A percentile compares a stretch with the other conserved stretches of the same genome.
Evolutionary conservation across 192 early-diverging fungal genomes (phyloP).

Genomic region (Linnemannia exigua): DNA sequence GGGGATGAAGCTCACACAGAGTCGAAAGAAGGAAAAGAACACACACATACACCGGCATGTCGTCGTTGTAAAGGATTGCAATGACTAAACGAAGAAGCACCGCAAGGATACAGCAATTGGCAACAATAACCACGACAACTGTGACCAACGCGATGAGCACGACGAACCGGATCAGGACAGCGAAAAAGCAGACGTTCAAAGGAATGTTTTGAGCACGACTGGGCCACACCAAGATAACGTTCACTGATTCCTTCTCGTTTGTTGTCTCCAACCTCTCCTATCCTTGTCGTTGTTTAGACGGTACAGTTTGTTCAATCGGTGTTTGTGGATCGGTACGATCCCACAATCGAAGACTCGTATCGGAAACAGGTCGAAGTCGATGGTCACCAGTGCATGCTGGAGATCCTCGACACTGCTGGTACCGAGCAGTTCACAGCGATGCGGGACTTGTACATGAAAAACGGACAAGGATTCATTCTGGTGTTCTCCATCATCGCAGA

Average conservation of each 20-base stretch:
- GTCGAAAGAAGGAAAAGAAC: background rate
- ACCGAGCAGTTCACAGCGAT: conserved; percentile 74
- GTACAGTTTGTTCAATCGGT: conserved; percentile 94
- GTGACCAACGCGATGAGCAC: background rate
- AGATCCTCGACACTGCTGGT: conserved; percentile 95
- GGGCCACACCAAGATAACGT: background rate
- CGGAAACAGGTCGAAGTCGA: conserved; percentile 91
- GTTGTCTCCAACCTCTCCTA: background rate
- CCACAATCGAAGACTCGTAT: conserved; percentile 95
- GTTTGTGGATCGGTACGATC: conserved; percentile 95
- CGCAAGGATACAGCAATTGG: background rate
- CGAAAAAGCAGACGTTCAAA: background rate
- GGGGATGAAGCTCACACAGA: background rate
- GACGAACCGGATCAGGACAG: background rate
- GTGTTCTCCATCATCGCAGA: conserved; percentile 86
- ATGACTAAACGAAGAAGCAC: background rate
- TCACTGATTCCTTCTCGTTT: background rate
- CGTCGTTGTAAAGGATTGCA: background rate
- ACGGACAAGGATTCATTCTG: conserved; percentile 91
- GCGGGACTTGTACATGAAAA: conserved; percentile 93
- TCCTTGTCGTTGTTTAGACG: conserved; percentile 58
- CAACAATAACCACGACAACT: background rate
- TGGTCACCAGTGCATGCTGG: conserved; percentile 83
- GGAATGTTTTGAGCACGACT: background rate
- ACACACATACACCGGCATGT: background rate